Evolutionary conservation across 352 stramenopile genomes (phyloP).

Genomic region (Thraustochytrium sp.): DNA sequence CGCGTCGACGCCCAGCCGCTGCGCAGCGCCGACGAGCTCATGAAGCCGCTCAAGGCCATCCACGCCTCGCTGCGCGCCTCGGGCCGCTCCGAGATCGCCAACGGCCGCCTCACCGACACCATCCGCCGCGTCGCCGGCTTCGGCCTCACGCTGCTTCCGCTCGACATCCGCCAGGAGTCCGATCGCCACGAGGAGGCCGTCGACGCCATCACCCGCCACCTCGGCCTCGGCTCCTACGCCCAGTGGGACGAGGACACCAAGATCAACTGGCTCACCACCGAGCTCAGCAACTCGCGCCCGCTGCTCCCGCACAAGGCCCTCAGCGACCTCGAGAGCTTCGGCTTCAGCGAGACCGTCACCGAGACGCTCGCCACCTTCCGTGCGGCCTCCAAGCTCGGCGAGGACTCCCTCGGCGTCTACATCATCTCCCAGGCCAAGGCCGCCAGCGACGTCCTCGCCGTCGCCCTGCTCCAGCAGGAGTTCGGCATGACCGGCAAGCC

Average conservation of each 20-base stretch:
- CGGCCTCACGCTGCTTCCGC: slow-evolving; percentile 64
- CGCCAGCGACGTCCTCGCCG: slow-evolving; percentile 70
- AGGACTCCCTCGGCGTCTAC: slow-evolving; percentile 67
- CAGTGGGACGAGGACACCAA: slow-evolving; percentile 67
- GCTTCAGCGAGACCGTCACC: slow-evolving; percentile 51
- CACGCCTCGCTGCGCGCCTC: slow-evolving; percentile 62
- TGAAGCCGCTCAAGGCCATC: slow-evolving; percentile 61
- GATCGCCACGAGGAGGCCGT: slow-evolving; percentile 59
- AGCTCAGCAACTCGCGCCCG: slow-evolving; percentile 62
- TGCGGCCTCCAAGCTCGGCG: slow-evolving; percentile 56
- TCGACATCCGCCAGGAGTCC: slow-evolving; percentile 73
- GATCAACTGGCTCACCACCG: slow-evolving; percentile 61
- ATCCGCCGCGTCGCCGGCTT: slow-evolving; percentile 67
- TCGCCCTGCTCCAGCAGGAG: slow-evolving; percentile 70
- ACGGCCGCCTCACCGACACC: slow-evolving; percentile 65
- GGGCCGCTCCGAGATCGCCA: slow-evolving; percentile 61
- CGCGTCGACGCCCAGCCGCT: slow-evolving; percentile 11
- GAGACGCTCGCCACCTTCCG: slow-evolving; percentile 60
- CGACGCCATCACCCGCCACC: slow-evolving; percentile 65
- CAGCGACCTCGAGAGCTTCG: slow-evolving; percentile 13
- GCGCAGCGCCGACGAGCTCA: slow-evolving; percentile 39
- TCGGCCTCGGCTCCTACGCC: slow-evolving; percentile 68
- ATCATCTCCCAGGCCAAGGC: slow-evolving; percentile 72
- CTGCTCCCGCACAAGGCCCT: slow-evolving; percentile 55
- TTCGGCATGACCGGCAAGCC: slow-evolving; percentile 56